A percentile compares a stretch with the other conserved stretches of the same genome.
These are phyloP conservation scores for Phanerochaete sordida DNA, from an alignment of 768 basidiomycete genomes.

Conservation along the genomic window DNA sequence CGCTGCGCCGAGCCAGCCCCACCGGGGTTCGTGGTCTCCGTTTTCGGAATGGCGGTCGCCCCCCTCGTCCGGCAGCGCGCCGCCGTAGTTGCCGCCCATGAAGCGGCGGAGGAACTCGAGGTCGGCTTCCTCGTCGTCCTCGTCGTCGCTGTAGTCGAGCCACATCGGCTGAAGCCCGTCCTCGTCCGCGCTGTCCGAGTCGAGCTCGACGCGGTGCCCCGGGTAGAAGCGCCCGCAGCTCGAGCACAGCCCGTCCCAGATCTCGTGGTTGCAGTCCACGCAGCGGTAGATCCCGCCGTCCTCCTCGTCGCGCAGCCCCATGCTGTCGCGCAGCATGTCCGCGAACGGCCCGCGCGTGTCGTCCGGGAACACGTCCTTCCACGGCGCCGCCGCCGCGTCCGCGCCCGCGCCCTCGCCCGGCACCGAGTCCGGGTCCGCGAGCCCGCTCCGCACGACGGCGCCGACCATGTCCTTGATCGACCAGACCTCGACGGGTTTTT, in stretches of 20 bases:
- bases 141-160: constrained; percentile 3
- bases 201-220: constrained; percentile 36
- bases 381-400: constrained; percentile 37
- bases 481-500: constrained; percentile 47
- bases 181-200: constrained; percentile 23
- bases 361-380: constrained; percentile 56
- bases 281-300: constrained; percentile 80
- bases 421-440: constrained; percentile 28
- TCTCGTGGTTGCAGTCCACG: constrained; percentile 73
- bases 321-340: constrained; percentile 32
- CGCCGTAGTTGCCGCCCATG: not conserved
- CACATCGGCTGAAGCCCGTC: constrained; percentile 22
- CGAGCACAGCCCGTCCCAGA: constrained; percentile 65
- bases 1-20: not conserved
- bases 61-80: not conserved
- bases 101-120: not conserved
- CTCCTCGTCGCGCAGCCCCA: constrained; percentile 69
- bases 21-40: constrained; percentile 8
- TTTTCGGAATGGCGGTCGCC: constrained; percentile 4
- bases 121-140: not conserved
- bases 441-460: constrained; percentile 48
- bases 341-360: constrained; percentile 4
- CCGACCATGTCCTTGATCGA: constrained; percentile 44
- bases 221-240: constrained; percentile 57
- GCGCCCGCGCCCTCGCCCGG: constrained; percentile 17